Conservation (phyloP, 495 filamentous ascomycete genomes). For the Aeminium ludgeri region DNA sequence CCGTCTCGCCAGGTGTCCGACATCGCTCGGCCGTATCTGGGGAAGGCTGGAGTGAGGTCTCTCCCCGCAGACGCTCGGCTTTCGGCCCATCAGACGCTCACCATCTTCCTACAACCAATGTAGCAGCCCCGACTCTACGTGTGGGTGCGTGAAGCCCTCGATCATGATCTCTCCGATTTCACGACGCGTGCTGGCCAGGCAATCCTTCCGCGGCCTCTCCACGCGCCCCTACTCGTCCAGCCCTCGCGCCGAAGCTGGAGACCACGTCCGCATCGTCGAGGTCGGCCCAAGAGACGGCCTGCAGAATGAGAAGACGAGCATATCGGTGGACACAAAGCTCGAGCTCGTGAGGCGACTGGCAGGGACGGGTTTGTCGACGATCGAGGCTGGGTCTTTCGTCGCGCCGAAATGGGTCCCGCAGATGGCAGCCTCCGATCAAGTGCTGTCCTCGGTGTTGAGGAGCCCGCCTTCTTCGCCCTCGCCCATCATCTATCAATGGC, state of each 20-base stretch:
- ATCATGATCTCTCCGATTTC: no score
- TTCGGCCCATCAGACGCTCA: no score
- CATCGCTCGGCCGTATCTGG: no score
- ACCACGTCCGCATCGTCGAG: constrained; percentile 58
- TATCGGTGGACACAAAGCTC: constrained; percentile 69
- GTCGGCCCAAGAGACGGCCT: constrained; percentile 88
- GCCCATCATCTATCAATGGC: constrained; percentile 78
- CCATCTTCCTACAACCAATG: no score
- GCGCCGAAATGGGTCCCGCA: constrained; percentile 96
- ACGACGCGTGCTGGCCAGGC: no score
- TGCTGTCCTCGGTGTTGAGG: constrained; percentile 55
- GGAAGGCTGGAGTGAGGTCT: no score
- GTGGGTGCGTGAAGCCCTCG: no score
- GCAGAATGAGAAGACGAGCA: constrained; percentile 82
- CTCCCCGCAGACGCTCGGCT: no score
- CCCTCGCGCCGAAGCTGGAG: constrained; percentile 1
- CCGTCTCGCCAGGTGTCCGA: no score
- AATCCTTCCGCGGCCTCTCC: no score
- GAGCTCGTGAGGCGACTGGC: constrained; percentile 65
- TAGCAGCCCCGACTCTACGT: no score
- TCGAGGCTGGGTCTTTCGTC: constrained; percentile 93
- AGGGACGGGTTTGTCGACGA: constrained; percentile 67
- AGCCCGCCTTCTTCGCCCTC: constrained; percentile 38
- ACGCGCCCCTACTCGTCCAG: no score
- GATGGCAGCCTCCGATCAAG: constrained; percentile 84